Conservation (phyloP, 2,329 filamentous ascomycete genomes). For the Phialophora macrospora region DNA sequence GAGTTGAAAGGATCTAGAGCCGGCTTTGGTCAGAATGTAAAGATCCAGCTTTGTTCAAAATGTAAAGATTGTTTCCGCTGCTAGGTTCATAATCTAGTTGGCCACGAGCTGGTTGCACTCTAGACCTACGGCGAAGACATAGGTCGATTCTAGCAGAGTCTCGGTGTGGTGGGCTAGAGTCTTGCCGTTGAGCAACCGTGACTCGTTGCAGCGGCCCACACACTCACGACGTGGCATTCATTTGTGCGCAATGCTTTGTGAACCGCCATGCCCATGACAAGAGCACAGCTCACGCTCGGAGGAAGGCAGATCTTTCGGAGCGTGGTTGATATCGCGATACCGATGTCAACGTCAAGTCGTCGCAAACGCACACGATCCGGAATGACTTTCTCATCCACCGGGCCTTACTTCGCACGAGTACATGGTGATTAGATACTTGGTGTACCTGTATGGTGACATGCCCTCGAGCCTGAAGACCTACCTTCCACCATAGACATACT, state of each 20-base stretch:
- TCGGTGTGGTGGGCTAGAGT: neutral
- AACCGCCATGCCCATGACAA: neutral
- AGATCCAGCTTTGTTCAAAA: neutral
- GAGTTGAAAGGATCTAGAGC: neutral
- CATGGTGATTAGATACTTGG: neutral
- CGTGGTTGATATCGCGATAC: neutral
- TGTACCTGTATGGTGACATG: neutral
- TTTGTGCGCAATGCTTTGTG: neutral
- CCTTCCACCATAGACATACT: too few relatives aligned
- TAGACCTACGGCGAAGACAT: neutral
- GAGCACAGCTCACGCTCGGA: neutral
- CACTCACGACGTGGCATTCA: neutral
- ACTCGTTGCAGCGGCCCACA: neutral
- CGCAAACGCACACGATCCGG: neutral
- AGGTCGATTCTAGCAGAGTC: neutral
- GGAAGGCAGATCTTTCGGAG: neutral
- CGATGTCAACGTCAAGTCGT: neutral
- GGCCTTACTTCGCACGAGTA: too few relatives aligned
- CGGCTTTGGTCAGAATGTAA: too few relatives aligned
- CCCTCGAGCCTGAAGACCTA: too few relatives aligned
- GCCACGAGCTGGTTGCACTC: neutral
- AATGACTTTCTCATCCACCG: neutral
- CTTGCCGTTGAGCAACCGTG: neutral
- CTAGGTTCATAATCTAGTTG: neutral
- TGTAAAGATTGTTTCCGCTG: neutral